Evolutionary conservation across 768 basidiomycete species (phyloP), one percentile per base, ranked within the genome.

Genomic region (Russula olivacea): DNA sequence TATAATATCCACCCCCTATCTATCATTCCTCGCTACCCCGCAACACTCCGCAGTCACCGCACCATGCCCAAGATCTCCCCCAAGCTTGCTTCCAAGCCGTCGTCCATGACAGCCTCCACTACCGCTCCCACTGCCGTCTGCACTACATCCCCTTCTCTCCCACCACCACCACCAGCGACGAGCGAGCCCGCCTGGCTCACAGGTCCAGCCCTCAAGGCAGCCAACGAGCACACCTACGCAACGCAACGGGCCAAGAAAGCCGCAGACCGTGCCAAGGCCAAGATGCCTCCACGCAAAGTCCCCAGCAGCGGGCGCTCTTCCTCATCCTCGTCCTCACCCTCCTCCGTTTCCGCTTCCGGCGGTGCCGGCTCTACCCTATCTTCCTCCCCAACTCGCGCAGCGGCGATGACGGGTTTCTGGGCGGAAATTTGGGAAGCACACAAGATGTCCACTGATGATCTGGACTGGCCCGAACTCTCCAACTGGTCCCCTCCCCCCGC

Each of bases 241-340:
- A 61, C 59, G 1, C 67, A 68, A 41, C 67, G 67, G 9, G 59
- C 61, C 4, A 66, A 59, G 65, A 66, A 68, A n/a, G 65, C 67
- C 23, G 21, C 50, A 0, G 67, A 68, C 30, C 67, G 67, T 25
- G 65, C 66, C 56, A 68, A 66, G n/a, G 58, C 54, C 38, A 64
- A 64, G 14, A 25, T 49, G 2, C 38, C 55, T 3, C 55, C 61
- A 11, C 45, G 52, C 41, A 53, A 60, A 10, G 30, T 28, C 1
- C 32, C 41, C 45, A 12, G 23, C 36, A 10, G 41, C 40, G 3
- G 21, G n/a, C 2, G 30, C 23, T 14, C 23, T 1, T 1, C 53
- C 25, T 38, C 51, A 28, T 28, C 4, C 28, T 28, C 28, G 2
- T 28, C 28, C 28, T 28, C 28, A 2, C 2, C 28, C 0, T 15